phyloP scores from a whole-genome alignment of 805 yeast genomes.

The Blastobotrys americana region DNA sequence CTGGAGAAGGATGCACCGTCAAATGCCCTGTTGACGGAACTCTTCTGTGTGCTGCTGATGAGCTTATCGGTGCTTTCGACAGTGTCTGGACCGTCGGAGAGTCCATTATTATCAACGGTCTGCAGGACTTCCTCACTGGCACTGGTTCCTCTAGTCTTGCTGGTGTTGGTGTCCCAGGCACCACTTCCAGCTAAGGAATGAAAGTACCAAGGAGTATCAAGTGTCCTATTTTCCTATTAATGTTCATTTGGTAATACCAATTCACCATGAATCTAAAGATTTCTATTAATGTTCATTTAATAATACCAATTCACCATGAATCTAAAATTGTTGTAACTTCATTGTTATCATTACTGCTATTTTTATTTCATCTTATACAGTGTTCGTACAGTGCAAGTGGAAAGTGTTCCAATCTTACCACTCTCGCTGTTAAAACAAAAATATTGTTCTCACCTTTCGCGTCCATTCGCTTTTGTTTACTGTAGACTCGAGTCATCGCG shows the following conservation, averaged over 20 bases:
- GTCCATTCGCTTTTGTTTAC: too few relatives aligned
- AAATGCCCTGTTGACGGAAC: constrained; percentile 11
- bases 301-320: too few relatives aligned
- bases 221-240: not conserved
- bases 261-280: too few relatives aligned
- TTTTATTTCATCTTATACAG: too few relatives aligned
- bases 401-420: too few relatives aligned
- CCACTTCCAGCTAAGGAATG: not conserved
- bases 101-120: constrained; percentile 7
- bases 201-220: not conserved
- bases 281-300: too few relatives aligned
- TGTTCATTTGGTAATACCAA: not conserved
- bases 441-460: too few relatives aligned
- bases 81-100: constrained; percentile 13
- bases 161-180: not conserved
- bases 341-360: too few relatives aligned
- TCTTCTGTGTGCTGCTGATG: constrained; percentile 6
- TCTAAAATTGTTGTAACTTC: too few relatives aligned
- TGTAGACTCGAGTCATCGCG: too few relatives aligned
- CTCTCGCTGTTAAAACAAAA: too few relatives aligned
- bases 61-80: constrained; percentile 9
- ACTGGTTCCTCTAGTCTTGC: not conserved
- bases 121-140: constrained; percentile 1
- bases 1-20: constrained; percentile 13
- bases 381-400: too few relatives aligned